These are phyloP conservation scores for Fistulifera solaris DNA, from an alignment of 108 stramenopile genomes.

Conservation along the genomic window DNA sequence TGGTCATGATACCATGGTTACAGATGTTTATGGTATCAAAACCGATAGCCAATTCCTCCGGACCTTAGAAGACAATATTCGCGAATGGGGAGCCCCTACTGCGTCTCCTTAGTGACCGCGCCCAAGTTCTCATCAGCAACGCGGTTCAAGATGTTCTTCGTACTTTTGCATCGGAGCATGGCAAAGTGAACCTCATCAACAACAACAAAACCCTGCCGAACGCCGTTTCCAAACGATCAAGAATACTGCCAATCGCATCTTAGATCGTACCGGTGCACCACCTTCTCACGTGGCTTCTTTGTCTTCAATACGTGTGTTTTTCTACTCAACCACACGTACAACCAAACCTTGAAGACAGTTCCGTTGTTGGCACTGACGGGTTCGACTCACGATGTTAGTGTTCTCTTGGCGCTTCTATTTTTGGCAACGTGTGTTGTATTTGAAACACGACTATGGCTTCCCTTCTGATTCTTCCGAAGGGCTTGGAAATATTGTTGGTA, in stretches of 20 bases:
- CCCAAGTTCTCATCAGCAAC: constrained; percentile 8
- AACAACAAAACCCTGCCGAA: constrained; percentile 27
- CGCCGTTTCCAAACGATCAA: constrained; percentile 14
- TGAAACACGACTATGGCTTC: not conserved
- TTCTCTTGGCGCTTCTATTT: constrained; percentile 6
- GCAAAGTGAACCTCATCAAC: constrained; percentile 20
- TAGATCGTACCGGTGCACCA: constrained; percentile 19
- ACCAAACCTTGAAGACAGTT: constrained; percentile 1
- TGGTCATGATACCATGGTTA: not conserved
- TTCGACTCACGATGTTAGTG: constrained; percentile 16
- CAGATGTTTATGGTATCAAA: constrained; percentile 15
- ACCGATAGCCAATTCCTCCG: constrained; percentile 11
- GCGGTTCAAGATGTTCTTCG: constrained; percentile 15
- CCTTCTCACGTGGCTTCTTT: constrained; percentile 13
- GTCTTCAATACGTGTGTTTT: constrained; percentile 1
- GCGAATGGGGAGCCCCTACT: constrained; percentile 17
- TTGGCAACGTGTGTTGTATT: constrained; percentile 16
- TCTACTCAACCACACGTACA: constrained; percentile 17
- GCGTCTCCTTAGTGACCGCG: constrained; percentile 7
- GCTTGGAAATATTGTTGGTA: constrained; percentile 11
- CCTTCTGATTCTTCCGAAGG: constrained; percentile 7
- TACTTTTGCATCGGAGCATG: constrained; percentile 8
- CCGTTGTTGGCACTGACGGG: constrained; percentile 10
- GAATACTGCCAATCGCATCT: not conserved
- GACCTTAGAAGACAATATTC: constrained; percentile 18